Percentiles rank a stretch among this genome's conserved stretches.
These are phyloP conservation scores for Ceratocystis huliohia DNA, from an alignment of 2,329 filamentous ascomycete genomes.

Conservation along the genomic window DNA sequence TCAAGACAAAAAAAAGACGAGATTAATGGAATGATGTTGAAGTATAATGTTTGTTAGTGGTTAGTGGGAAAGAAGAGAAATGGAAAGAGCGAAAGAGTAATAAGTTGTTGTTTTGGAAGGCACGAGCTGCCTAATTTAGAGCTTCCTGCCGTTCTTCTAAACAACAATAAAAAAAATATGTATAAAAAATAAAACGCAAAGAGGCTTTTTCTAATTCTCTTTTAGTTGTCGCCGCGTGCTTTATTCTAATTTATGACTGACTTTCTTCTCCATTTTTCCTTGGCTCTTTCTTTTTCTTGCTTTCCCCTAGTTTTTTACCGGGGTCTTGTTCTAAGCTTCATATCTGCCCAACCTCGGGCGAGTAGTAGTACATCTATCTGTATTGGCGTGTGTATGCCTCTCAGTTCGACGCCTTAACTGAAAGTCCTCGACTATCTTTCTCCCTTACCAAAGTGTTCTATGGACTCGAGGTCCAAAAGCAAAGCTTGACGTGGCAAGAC, in stretches of 20 bases:
- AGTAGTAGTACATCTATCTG: not conserved
- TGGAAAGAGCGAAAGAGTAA: not conserved
- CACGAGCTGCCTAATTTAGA: conserved; percentile 2
- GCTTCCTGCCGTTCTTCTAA: not conserved
- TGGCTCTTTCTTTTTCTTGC: not conserved
- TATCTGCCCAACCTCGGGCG: conserved; percentile 3
- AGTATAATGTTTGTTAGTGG: no score
- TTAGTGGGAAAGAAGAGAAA: not conserved
- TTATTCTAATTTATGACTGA: not conserved
- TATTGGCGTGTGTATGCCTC: not conserved
- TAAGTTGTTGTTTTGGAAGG: not conserved
- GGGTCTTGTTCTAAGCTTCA: not conserved
- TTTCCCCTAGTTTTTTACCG: not conserved
- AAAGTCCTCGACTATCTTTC: not conserved
- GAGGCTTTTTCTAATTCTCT: not conserved
- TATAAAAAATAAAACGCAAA: not conserved
- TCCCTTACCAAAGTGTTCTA: not conserved
- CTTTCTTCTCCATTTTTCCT: not conserved
- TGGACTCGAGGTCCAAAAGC: no score
- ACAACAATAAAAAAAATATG: not conserved
- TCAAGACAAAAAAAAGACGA: no score
- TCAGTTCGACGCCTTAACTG: not conserved
- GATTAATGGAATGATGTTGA: no score
- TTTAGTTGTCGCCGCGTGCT: not conserved
- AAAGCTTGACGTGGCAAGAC: not conserved